Evolutionary conservation across 495 filamentous ascomycete species (phyloP).

Genomic region (Penicillium diatomitis): DNA sequence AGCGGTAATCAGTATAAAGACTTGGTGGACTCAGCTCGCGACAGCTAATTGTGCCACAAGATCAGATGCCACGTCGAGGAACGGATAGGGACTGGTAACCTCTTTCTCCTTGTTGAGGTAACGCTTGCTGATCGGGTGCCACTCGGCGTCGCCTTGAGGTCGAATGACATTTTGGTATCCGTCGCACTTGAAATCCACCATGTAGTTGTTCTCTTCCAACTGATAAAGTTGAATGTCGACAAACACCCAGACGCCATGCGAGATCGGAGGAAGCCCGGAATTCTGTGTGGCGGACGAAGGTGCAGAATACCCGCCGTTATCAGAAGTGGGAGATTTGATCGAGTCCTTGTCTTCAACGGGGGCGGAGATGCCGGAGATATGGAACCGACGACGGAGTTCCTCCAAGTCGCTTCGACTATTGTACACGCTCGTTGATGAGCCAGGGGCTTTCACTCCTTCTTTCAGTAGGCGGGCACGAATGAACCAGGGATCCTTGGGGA

Average conservation of each 20-base stretch:
- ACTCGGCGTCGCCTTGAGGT: conserved; percentile 34
- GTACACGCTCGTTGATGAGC: conserved; percentile 42
- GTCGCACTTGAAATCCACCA: conserved; percentile 98
- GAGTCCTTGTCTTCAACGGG: conserved; percentile 27
- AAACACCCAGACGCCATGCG: conserved; percentile 57
- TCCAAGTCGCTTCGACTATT: conserved; percentile 51
- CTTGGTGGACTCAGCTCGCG: conserved; percentile 20
- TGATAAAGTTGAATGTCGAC: conserved; percentile 96
- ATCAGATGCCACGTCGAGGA: conserved; percentile 46
- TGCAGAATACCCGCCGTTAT: conserved; percentile 23
- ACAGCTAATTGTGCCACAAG: conserved; percentile 46
- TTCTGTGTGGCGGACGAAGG: conserved; percentile 35
- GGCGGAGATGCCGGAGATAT: conserved; percentile 32
- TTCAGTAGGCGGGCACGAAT: conserved; percentile 83
- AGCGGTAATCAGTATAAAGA: conserved; percentile 3
- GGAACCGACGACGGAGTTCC: conserved; percentile 38
- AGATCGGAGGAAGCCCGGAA: conserved; percentile 24
- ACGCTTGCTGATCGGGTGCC: conserved; percentile 40
- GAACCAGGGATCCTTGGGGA: conserved; percentile 92
- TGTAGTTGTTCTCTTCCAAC: conserved; percentile 84
- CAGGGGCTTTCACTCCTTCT: conserved; percentile 51
- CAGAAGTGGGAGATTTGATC: conserved; percentile 15
- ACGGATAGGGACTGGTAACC: conserved; percentile 47
- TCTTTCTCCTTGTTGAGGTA: conserved; percentile 46
- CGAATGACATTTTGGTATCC: conserved; percentile 78